A percentile compares a stretch with the other conserved stretches of the same genome.
Evolutionary conservation across 495 filamentous ascomycete species (phyloP).

Genomic region (Penicillium ucsense): DNA sequence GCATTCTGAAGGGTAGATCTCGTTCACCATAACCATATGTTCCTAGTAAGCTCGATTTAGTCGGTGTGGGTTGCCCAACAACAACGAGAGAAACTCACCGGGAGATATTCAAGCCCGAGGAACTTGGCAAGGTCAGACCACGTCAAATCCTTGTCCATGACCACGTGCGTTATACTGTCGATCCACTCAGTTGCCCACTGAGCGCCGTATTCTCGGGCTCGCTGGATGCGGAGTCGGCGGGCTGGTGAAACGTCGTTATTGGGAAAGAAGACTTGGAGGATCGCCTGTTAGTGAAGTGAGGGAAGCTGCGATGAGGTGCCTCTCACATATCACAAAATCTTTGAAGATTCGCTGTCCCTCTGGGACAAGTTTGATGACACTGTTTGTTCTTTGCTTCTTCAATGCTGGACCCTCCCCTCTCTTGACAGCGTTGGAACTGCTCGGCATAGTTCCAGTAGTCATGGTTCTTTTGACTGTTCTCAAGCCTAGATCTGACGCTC

Average conservation of each 20-base stretch:
- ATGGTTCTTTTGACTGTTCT: conserved; percentile 3
- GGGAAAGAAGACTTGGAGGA: conserved; percentile 59
- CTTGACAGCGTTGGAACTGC: not conserved
- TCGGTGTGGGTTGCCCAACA: conserved; percentile 6
- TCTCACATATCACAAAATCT: conserved; percentile 50
- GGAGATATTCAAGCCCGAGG: conserved; percentile 41
- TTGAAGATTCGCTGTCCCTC: conserved; percentile 58
- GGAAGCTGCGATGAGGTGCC: not conserved
- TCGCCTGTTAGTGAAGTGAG: conserved; percentile 1
- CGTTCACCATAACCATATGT: conserved; percentile 56
- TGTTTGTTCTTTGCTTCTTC: conserved; percentile 19
- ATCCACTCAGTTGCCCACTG: conserved; percentile 48
- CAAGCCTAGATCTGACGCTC: not conserved
- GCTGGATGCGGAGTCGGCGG: conserved; percentile 61
- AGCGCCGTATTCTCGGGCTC: conserved; percentile 68
- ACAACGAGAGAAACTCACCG: conserved; percentile 26
- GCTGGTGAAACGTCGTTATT: conserved; percentile 60
- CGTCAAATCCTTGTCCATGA: conserved; percentile 62
- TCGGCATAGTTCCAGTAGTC: conserved; percentile 14
- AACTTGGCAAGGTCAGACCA: conserved; percentile 56
- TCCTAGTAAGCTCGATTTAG: conserved; percentile 29
- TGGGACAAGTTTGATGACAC: conserved; percentile 35
- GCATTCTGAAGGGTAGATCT: conserved; percentile 72
- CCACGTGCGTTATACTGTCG: conserved; percentile 55
- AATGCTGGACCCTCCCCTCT: conserved; percentile 2